These are phyloP conservation scores for Aphanomyces cochlioides DNA, from an alignment of 352 stramenopile genomes.

Conservation along the genomic window DNA sequence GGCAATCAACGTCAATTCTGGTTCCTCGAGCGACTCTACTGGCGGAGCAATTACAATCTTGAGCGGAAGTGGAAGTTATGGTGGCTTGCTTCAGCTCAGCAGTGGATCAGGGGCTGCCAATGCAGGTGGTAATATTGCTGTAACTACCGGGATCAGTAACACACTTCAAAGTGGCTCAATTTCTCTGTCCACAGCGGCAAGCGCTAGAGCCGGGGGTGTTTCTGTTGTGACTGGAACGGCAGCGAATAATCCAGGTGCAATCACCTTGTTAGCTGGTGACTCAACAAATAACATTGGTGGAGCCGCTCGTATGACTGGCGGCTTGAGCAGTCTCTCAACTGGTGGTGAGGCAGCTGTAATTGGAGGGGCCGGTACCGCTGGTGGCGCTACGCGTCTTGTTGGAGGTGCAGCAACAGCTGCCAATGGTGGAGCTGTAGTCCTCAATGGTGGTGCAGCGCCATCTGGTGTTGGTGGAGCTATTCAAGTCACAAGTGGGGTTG, in stretches of 20 bases:
- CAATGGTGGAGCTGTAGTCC: slow-evolving; percentile 33
- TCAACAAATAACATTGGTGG: slow-evolving; percentile 46
- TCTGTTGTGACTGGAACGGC: neutral
- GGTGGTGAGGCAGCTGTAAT: slow-evolving; percentile 32
- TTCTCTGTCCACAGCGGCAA: neutral
- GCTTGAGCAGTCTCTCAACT: slow-evolving; percentile 13
- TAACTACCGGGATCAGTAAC: slow-evolving; percentile 1
- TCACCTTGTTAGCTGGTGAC: slow-evolving; percentile 36
- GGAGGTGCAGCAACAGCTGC: slow-evolving; percentile 9
- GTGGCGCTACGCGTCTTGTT: slow-evolving; percentile 31
- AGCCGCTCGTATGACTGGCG: slow-evolving; percentile 36
- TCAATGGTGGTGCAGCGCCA: slow-evolving; percentile 37
- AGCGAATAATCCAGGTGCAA: slow-evolving; percentile 13
- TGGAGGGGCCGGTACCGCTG: slow-evolving; percentile 37
- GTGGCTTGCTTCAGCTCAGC: neutral
- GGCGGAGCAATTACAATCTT: neutral
- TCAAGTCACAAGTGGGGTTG: neutral
- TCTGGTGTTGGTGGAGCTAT: slow-evolving; percentile 33
- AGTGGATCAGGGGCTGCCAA: neutral
- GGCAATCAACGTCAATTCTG: slow-evolving; percentile 18
- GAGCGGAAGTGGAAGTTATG: neutral
- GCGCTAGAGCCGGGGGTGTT: neutral
- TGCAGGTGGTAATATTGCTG: slow-evolving; percentile 31
- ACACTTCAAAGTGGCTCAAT: slow-evolving; percentile 11
- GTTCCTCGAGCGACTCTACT: slow-evolving; percentile 24